Evolutionary conservation across 164 flowering plant genomes (phyloP).

Genomic region (Piper longum): DNA sequence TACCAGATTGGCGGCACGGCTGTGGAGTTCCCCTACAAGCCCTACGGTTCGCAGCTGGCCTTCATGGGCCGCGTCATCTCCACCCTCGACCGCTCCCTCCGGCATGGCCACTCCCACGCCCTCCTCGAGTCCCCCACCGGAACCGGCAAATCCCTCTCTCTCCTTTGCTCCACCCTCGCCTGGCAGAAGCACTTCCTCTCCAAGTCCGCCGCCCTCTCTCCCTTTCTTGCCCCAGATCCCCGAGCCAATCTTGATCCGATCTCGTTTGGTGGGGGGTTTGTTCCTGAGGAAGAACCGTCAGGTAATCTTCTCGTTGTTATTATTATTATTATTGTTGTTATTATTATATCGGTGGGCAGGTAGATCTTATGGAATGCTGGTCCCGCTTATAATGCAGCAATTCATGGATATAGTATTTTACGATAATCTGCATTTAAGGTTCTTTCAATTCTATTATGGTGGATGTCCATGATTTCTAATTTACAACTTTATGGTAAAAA

Average conservation of each 20-base stretch:
- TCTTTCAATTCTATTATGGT: too few relatives aligned
- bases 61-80: constrained; percentile 87
- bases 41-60: constrained; percentile 86
- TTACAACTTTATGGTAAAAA: too few relatives aligned
- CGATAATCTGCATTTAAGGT: too few relatives aligned
- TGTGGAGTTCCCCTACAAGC: constrained; percentile 85
- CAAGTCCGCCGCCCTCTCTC: constrained; percentile 18
- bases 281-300: constrained; percentile 55
- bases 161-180: constrained; percentile 86
- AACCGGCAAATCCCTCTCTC: constrained; percentile 88
- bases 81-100: constrained; percentile 72
- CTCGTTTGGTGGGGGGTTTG: constrained; percentile 68
- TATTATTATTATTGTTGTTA: too few relatives aligned
- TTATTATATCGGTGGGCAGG: too few relatives aligned
- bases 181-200: constrained; percentile 57
- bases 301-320: constrained; percentile 9
- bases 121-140: constrained; percentile 97
- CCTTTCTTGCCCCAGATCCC: constrained; percentile 34
- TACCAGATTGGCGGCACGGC: constrained; percentile 64
- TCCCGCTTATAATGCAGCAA: too few relatives aligned
- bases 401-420: too few relatives aligned
- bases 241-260: constrained; percentile 40
- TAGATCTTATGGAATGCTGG: too few relatives aligned
- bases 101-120: constrained; percentile 80
- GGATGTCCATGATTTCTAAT: too few relatives aligned